Evolutionary conservation across 1,284 basidiomycete species (phyloP), one percentile per base, ranked within the genome.

Genomic region (Pascua guehoae): DNA sequence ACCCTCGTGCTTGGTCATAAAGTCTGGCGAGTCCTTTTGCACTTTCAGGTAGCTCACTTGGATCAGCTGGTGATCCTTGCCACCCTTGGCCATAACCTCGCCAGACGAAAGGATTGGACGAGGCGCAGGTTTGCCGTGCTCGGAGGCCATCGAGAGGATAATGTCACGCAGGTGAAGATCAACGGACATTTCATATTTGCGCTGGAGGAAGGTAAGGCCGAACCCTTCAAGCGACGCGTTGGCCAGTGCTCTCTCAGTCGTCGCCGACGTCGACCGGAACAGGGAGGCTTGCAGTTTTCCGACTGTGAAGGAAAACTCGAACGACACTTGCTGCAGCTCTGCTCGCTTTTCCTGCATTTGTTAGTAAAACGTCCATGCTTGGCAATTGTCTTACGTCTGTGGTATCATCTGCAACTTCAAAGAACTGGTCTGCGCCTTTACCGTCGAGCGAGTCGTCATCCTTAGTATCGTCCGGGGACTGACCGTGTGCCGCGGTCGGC

Each of bases 251-350:
- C 63, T 60, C 56, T 78, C 76, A 1, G 67, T 57, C 5, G 68
- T 73, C 0, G 70, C 51, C 5, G 71, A 68, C 0, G 65, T 71
- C 0, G 76, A 77, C 62, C 89, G 90, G 69, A 84, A 92, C 53
- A 98, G 81, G 4, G 88, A 86, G 0, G 88, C 91, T 53, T 88
- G 83, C n/a, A 99, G 81, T 53, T 85, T 84, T 56, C 93, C 91
- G 41, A 98, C 97, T 41, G 86, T 81, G 77, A 99, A 98, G 50
- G 88, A 81, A 62, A 98, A 81, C 76, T 97, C 90, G 65, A 98
- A 91, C 1, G 84, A 83, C 68, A 88, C 88, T 71, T 98, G 96
- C 64, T 84, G 86, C 42, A 89, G 73, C 61, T 86, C 85, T 65
- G 62, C 50, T 66, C 66, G 51, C 42, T 41, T 47, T n/a, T 3